Evolutionary conservation across 164 flowering plant species (phyloP).

Genomic region (Annona cherimola): DNA sequence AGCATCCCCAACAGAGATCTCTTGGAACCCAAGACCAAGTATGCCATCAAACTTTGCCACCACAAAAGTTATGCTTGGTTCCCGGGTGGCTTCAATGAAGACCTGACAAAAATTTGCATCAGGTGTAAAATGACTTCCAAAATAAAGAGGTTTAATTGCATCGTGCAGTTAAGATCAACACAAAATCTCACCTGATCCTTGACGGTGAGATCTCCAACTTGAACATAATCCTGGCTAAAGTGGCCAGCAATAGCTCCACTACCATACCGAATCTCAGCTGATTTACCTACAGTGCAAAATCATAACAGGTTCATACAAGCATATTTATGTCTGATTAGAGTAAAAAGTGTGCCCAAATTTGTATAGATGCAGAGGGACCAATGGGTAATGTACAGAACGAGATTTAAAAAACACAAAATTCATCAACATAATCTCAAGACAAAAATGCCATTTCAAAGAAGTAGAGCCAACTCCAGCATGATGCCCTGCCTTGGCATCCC

Average conservation of each 20-base stretch:
- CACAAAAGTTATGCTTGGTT: slow-evolving; percentile 74
- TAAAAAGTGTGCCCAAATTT: no score
- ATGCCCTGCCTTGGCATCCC: no score
- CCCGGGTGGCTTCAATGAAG: slow-evolving; percentile 85
- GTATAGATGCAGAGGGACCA: no score
- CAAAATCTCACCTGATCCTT: slow-evolving; percentile 53
- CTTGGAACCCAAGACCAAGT: slow-evolving; percentile 89
- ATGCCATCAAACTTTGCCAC: slow-evolving; percentile 91
- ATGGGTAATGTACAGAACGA: no score
- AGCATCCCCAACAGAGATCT: slow-evolving; percentile 76
- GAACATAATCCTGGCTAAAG: slow-evolving; percentile 68
- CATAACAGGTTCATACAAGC: background rate
- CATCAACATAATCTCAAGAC: no score
- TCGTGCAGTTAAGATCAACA: background rate
- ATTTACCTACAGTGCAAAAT: slow-evolving; percentile 34
- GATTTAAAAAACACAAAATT: no score
- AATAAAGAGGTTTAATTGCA: background rate
- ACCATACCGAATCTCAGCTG: slow-evolving; percentile 77
- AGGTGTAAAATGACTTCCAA: background rate
- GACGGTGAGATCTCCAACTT: slow-evolving; percentile 70
- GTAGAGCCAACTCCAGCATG: no score
- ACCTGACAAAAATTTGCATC: slow-evolving; percentile 34
- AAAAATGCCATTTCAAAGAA: no score
- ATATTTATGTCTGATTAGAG: no score
- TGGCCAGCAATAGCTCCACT: slow-evolving; percentile 83